Evolutionary conservation across 2,329 filamentous ascomycete genomes (phyloP).

Genomic region (Pleurostoma richardsiae): DNA sequence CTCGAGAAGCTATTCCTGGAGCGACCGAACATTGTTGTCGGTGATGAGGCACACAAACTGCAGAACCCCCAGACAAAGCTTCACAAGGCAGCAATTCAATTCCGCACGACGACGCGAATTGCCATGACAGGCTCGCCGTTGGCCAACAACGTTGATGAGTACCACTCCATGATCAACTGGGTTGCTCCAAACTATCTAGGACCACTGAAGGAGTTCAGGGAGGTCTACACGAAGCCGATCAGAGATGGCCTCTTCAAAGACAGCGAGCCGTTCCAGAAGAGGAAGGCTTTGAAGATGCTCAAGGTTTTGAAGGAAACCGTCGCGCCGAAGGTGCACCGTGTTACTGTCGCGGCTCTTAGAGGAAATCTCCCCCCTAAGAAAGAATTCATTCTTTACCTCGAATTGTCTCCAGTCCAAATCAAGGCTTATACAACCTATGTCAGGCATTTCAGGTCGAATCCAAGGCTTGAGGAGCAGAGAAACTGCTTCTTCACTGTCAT

Average conservation of each 20-base stretch:
- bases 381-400: constrained; percentile 76
- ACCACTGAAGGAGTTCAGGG: constrained; percentile 59
- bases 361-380: constrained; percentile 67
- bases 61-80: constrained; percentile 60
- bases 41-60: constrained; percentile 78
- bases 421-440: constrained; percentile 53
- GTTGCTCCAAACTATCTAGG: constrained; percentile 76
- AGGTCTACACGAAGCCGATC: constrained; percentile 70
- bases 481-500: constrained; percentile 23
- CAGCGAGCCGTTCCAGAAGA: constrained; percentile 49
- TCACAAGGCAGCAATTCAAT: constrained; percentile 46
- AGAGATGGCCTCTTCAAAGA: constrained; percentile 64
- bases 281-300: constrained; percentile 60
- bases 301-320: constrained; percentile 67
- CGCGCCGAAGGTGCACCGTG: constrained; percentile 72
- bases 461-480: constrained; percentile 1
- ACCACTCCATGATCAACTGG: constrained; percentile 85
- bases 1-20: constrained; percentile 46
- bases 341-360: constrained; percentile 60
- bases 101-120: constrained; percentile 67
- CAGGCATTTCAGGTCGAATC: constrained; percentile 6
- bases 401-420: constrained; percentile 61
- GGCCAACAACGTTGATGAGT: constrained; percentile 78
- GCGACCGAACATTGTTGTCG: constrained; percentile 67
- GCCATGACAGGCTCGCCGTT: constrained; percentile 84